Conservation (phyloP, 148 eudicot species). For the Bassia scoparia region DNA sequence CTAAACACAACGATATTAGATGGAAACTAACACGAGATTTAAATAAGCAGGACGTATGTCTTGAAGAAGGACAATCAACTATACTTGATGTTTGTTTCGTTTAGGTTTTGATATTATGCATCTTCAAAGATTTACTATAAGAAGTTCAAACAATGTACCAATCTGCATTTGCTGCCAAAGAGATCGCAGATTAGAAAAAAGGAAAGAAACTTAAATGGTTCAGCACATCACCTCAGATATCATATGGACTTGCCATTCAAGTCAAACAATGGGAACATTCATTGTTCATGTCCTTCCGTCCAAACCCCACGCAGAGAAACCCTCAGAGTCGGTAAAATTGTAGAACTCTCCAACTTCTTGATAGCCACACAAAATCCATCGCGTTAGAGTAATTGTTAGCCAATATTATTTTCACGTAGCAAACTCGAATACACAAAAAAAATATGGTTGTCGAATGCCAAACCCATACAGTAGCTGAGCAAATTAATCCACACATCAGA, state of each 20-base stretch:
- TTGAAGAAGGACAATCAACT: no score
- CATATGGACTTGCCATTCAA: slow-evolving; percentile 46
- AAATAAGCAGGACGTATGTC: no score
- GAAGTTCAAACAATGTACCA: background rate
- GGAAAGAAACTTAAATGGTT: background rate
- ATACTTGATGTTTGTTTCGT: no score
- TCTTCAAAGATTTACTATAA: no score
- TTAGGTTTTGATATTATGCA: no score
- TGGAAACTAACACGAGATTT: no score
- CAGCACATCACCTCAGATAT: slow-evolving; percentile 30
- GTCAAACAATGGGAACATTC: slow-evolving; percentile 78
- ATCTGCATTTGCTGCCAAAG: background rate
- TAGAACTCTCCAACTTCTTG: slow-evolving; percentile 70
- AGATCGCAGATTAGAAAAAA: background rate
- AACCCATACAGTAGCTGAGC: background rate
- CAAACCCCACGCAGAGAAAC: slow-evolving; percentile 93
- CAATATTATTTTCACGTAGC: background rate
- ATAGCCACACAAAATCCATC: slow-evolving; percentile 58
- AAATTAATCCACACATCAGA: no score
- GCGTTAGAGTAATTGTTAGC: background rate
- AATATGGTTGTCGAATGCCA: background rate
- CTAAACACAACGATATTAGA: no score
- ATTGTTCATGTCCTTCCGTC: slow-evolving; percentile 54
- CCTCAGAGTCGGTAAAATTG: slow-evolving; percentile 89
- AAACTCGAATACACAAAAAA: background rate